Conservation (phyloP, 352 stramenopile species). For the Phytophthora syringae region DNA sequence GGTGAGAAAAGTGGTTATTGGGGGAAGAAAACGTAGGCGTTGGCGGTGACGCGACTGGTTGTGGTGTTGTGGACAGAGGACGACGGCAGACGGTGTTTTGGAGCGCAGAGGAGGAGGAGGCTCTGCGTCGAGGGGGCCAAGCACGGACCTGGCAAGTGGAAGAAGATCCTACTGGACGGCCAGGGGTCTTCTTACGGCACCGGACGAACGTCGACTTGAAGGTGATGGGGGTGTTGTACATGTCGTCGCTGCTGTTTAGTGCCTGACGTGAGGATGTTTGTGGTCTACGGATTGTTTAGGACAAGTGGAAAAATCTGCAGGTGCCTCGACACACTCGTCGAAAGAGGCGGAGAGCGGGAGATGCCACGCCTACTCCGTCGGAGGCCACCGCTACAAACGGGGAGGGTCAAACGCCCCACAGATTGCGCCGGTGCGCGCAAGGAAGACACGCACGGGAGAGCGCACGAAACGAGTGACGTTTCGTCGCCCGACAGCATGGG, state of each 20-base stretch:
- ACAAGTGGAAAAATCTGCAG: constrained; percentile 57
- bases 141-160: constrained; percentile 54
- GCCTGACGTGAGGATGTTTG: neutral
- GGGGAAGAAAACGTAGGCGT: neutral
- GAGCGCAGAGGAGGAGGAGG: constrained; percentile 52
- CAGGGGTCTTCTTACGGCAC: constrained; percentile 46
- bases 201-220: constrained; percentile 76
- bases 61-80: constrained; percentile 6
- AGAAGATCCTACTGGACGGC: constrained; percentile 48
- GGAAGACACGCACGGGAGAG: neutral
- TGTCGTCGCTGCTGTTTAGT: neutral
- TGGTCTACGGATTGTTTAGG: too few relatives aligned
- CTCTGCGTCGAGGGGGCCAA: constrained; percentile 42
- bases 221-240: constrained; percentile 25
- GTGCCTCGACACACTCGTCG: neutral
- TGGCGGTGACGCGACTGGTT: neutral
- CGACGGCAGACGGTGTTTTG: constrained; percentile 45
- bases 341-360: constrained; percentile 12
- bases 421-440: too few relatives aligned
- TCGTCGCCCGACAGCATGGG: neutral
- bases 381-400: neutral
- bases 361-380: neutral
- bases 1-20: neutral
- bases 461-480: neutral
- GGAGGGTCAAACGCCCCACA: neutral